Base-by-base conservation (phyloP, 2,329 filamentous ascomycete genomes). In the Ceratocystis alfenasii region DNA sequence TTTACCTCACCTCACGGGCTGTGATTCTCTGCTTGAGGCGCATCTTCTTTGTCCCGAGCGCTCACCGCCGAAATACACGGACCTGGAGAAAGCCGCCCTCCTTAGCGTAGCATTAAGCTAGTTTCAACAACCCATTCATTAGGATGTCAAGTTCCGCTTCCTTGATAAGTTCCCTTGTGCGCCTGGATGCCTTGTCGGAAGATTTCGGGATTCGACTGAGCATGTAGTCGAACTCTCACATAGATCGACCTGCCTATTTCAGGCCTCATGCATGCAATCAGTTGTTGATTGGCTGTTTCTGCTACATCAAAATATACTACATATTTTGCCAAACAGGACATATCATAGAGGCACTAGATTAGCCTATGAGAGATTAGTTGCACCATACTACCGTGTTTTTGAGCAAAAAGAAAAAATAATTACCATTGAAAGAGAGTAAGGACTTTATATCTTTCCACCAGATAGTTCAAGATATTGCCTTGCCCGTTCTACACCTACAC, bases 51-150 rank as follows among this genome's bases (percentile, higher is more conserved):
- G 20, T 8, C 60, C 41, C 41, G 60, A 44, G 15, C 5, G 22
- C 60, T 48, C 41, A 62, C 60, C 60, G n/a, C 60, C 22, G 25
- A 48, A 46, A 48, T 17, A n/a, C 20, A 20, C 28, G 55, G 55
- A 7, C 55, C 55, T 59, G 48, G 48, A 28, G 48, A 25, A 28
- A 53, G 25, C 48, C 48, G 48, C 45, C 30, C 41, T 62, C 60
- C 10, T 46, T n/a, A 44, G 46, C 15, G 28, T 59, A 59, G 55
- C 15, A 59, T 59, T 7, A 12, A n/a, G 55, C 55, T 59, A 59
- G 55, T 30, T 28, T 59, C 1, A 20, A 15, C 30, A 30, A 59
- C 28, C 20, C 15, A 8, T 15, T 15, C 7, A 8, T n/a, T 7
- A 36, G 30, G 28, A n/a, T 33, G 25, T 15, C 30, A 41, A 41